phyloP scores from a whole-genome alignment of 2,329 filamentous ascomycete species.

The Scedosporium minutisporum region DNA sequence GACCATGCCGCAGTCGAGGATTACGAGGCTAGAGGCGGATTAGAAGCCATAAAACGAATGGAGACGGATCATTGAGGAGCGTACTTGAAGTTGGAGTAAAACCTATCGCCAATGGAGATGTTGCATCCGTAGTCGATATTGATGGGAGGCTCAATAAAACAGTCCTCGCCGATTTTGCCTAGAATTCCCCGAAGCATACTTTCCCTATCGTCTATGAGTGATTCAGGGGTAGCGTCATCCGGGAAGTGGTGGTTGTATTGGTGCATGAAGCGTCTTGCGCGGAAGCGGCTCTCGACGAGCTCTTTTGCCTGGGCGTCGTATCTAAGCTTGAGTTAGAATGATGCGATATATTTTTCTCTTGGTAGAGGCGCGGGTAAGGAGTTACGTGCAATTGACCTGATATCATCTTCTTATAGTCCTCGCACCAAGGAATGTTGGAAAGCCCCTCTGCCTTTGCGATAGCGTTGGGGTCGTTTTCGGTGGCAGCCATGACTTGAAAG shows the following conservation, averaged over 20 bases:
- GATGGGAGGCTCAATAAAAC: slow-evolving; percentile 52
- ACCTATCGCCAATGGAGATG: slow-evolving; percentile 49
- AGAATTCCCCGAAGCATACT: slow-evolving; percentile 39
- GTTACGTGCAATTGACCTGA: slow-evolving; percentile 46
- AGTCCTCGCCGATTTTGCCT: slow-evolving; percentile 37
- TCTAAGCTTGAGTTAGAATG: slow-evolving; percentile 18
- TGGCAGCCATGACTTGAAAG: slow-evolving; percentile 15
- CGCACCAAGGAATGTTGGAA: slow-evolving; percentile 43
- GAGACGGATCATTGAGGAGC: not conserved
- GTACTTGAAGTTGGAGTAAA: slow-evolving; percentile 47
- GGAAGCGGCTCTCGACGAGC: slow-evolving; percentile 40
- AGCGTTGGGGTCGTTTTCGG: slow-evolving; percentile 27
- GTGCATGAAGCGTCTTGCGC: slow-evolving; percentile 44
- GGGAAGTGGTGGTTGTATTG: slow-evolving; percentile 51
- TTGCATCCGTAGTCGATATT: slow-evolving; percentile 59
- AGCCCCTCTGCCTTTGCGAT: slow-evolving; percentile 37
- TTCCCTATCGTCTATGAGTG: slow-evolving; percentile 28
- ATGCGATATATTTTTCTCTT: not conserved
- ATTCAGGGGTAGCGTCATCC: slow-evolving; percentile 30
- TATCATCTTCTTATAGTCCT: slow-evolving; percentile 56
- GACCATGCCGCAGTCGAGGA: slow-evolving; percentile 66
- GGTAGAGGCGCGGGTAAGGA: not conserved
- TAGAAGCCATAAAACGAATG: not conserved
- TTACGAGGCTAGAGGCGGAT: slow-evolving; percentile 33
- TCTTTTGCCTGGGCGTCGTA: slow-evolving; percentile 41